These are phyloP conservation scores for Boletus pseudopeckii DNA, from an alignment of 768 basidiomycete genomes.

Conservation along the genomic window DNA sequence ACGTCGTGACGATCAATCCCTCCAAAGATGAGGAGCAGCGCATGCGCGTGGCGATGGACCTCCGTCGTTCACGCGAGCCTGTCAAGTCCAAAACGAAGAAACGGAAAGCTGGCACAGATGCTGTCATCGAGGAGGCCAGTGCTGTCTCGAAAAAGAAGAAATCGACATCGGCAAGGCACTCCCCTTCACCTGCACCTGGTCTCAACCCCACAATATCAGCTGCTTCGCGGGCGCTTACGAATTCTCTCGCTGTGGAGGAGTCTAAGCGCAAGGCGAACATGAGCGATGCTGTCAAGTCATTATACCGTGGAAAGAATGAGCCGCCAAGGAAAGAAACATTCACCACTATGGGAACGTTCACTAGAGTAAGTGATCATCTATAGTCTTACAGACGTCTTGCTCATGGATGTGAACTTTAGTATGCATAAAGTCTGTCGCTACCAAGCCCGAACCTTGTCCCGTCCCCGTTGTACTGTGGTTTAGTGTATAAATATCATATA, in stretches of 20 bases:
- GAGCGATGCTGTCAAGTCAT: conserved; percentile 81
- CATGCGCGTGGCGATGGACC: conserved; percentile 55
- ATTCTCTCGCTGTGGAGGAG: conserved; percentile 76
- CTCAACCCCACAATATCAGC: conserved; percentile 50
- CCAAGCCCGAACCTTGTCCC: background rate
- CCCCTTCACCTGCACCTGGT: conserved; percentile 28
- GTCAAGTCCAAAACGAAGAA: conserved; percentile 52
- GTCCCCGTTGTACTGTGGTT: background rate
- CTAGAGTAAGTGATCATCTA: conserved; percentile 57
- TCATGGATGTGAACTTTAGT: conserved; percentile 14
- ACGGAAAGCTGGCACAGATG: conserved; percentile 52
- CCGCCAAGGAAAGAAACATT: conserved; percentile 76
- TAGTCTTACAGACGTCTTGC: background rate
- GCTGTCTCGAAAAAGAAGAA: conserved; percentile 45
- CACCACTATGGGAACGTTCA: conserved; percentile 91
- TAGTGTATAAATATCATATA: conserved; percentile 11
- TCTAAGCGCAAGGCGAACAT: conserved; percentile 77
- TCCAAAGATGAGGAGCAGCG: conserved; percentile 58
- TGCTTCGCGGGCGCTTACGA: conserved; percentile 63
- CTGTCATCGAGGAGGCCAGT: conserved; percentile 25
- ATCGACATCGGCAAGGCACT: conserved; percentile 5
- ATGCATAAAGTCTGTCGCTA: conserved; percentile 12
- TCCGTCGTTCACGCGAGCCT: conserved; percentile 53
- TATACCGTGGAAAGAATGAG: conserved; percentile 60
- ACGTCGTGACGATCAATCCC: conserved; percentile 70